Conservation (phyloP, 148 eudicot genomes). For the Polygonum aviculare region DNA sequence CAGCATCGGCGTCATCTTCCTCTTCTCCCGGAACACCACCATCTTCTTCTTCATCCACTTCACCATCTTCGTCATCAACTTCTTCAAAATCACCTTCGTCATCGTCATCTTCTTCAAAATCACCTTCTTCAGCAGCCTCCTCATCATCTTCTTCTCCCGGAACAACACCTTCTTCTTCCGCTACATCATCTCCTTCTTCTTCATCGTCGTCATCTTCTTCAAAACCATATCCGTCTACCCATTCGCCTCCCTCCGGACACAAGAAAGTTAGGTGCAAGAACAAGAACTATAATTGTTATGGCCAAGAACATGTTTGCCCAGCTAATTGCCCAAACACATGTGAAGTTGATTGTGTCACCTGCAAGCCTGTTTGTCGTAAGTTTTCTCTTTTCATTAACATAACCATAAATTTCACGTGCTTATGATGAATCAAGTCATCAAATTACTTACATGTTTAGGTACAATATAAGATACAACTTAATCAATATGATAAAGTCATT, state of each 20-base stretch:
- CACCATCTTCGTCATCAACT: not conserved
- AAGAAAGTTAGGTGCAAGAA: slow-evolving; percentile 37
- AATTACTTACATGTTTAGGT: too few species aligned
- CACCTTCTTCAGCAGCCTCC: not conserved
- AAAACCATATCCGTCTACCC: not conserved
- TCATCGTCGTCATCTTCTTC: slow-evolving; percentile 8
- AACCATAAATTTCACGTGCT: not conserved
- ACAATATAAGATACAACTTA: not conserved
- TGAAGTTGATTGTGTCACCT: slow-evolving; percentile 49
- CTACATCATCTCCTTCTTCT: not conserved
- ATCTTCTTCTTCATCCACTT: not conserved
- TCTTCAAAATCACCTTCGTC: not conserved
- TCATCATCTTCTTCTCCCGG: not conserved
- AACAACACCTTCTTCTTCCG: not conserved
- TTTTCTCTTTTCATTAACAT: not conserved
- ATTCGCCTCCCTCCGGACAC: not conserved
- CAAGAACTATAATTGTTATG: slow-evolving; percentile 26
- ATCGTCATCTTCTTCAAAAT: not conserved
- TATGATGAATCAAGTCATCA: not conserved
- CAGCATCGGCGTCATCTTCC: not conserved
- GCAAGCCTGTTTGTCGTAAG: slow-evolving; percentile 49
- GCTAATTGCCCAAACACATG: slow-evolving; percentile 28
- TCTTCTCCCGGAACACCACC: not conserved
- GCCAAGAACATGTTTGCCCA: slow-evolving; percentile 31
- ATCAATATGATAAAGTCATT: not conserved